Conservation (phyloP, 371 early-diverging fungal genomes). For the Umbelopsis sp. region DNA sequence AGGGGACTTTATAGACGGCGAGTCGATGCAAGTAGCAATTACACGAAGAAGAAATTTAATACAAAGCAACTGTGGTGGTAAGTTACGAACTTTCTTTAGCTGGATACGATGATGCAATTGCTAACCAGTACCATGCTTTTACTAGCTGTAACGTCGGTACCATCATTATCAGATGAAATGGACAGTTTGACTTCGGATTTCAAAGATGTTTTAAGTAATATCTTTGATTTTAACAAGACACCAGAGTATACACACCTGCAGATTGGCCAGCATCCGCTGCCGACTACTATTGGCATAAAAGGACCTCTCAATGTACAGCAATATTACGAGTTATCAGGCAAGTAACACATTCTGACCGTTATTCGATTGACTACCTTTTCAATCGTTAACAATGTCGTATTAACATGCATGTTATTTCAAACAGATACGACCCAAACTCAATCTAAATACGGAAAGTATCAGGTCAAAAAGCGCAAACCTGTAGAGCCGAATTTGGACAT, state of each 20-base stretch:
- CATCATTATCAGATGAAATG: slow-evolving; percentile 45
- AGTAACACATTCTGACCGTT: slow-evolving; percentile 25
- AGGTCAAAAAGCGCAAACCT: slow-evolving; percentile 62
- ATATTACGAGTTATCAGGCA: slow-evolving; percentile 52
- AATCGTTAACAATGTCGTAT: not conserved
- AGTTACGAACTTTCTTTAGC: not conserved
- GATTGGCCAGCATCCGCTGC: slow-evolving; percentile 33
- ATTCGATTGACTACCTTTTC: slow-evolving; percentile 12
- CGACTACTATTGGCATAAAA: slow-evolving; percentile 44
- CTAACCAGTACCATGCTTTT: not conserved
- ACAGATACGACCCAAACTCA: slow-evolving; percentile 59
- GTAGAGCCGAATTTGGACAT: slow-evolving; percentile 58
- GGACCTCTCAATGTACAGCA: slow-evolving; percentile 55
- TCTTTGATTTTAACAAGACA: slow-evolving; percentile 39
- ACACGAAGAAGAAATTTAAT: slow-evolving; percentile 51
- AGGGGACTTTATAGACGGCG: slow-evolving; percentile 52
- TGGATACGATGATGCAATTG: not conserved
- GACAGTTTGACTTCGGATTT: slow-evolving; percentile 44
- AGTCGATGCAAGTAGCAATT: slow-evolving; percentile 49
- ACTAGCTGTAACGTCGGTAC: slow-evolving; percentile 43
- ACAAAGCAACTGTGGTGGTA: slow-evolving; percentile 53
- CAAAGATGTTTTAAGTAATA: slow-evolving; percentile 41
- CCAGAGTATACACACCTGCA: slow-evolving; percentile 31
- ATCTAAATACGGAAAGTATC: slow-evolving; percentile 67
- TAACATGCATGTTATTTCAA: slow-evolving; percentile 21